Evolutionary conservation across 176 grass and related monocot species (phyloP).

Genomic region (Paspalum notatum): DNA sequence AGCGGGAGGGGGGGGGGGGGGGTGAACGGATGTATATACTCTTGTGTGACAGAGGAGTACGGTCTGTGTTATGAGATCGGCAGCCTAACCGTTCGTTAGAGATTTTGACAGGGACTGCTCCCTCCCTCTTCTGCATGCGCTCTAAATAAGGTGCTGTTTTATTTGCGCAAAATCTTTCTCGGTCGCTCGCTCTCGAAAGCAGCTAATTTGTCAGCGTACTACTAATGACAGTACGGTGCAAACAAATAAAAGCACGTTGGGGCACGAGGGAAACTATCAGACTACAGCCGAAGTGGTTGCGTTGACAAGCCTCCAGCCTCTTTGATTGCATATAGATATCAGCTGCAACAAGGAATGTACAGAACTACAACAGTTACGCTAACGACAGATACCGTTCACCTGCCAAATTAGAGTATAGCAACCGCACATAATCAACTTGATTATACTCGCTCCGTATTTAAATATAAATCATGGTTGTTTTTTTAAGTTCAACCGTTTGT

Average conservation of each 20-base stretch:
- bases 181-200: neutral
- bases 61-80: neutral
- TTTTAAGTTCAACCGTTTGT: no score
- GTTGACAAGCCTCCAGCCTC: neutral
- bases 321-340: neutral
- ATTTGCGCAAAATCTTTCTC: neutral
- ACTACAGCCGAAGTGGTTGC: neutral
- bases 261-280: constrained; percentile 7
- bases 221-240: neutral
- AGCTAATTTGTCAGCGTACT: neutral
- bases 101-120: neutral
- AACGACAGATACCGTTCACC: neutral
- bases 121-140: neutral
- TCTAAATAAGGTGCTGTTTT: neutral
- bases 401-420: neutral
- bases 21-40: no score
- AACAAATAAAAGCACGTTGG: constrained; percentile 7
- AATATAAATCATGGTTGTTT: no score
- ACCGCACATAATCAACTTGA: neutral
- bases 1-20: no score
- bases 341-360: neutral
- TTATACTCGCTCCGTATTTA: no score
- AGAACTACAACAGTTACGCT: neutral
- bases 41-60: neutral
- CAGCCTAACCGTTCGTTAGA: neutral